Evolutionary conservation across 2,329 filamentous ascomycete species (phyloP).

Genomic region (Scortechinia acanthostroma): DNA sequence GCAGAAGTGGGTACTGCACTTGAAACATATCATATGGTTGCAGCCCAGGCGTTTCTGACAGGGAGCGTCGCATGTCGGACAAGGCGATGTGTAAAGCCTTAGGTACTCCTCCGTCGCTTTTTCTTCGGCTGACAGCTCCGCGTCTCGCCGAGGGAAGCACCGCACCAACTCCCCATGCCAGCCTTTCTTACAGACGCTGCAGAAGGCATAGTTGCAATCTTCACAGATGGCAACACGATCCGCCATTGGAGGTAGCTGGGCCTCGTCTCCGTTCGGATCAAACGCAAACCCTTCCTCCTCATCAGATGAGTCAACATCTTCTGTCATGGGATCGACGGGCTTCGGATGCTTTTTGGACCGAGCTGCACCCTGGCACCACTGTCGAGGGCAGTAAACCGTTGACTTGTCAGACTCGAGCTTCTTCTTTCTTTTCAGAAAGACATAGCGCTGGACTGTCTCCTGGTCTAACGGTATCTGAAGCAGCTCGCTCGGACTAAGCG

Average conservation of each 20-base stretch:
- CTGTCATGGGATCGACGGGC: constrained; percentile 26
- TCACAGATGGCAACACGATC: constrained; percentile 54
- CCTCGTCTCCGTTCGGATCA: constrained; percentile 23
- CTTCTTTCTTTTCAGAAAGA: constrained; percentile 84
- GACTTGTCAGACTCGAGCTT: constrained; percentile 85
- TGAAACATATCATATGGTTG: constrained; percentile 61
- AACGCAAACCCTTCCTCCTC: constrained; percentile 9
- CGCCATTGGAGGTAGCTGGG: constrained; percentile 30
- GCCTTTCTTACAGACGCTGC: constrained; percentile 48
- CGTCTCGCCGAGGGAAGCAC: constrained; percentile 46
- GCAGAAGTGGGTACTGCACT: constrained; percentile 59
- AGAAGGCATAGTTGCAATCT: constrained; percentile 57
- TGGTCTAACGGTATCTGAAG: constrained; percentile 68
- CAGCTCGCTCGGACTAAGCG: constrained; percentile 53
- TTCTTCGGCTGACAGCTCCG: constrained; percentile 54
- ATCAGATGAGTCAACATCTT: constrained; percentile 15
- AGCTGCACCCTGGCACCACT: constrained; percentile 87
- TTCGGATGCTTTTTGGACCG: constrained; percentile 37
- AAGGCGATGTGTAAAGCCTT: constrained; percentile 47
- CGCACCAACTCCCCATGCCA: constrained; percentile 56
- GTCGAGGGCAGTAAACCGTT: constrained; percentile 84
- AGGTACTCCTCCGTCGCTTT: constrained; percentile 56
- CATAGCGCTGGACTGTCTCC: constrained; percentile 75
- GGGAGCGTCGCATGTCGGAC: constrained; percentile 51
- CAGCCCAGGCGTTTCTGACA: constrained; percentile 58